Evolutionary conservation across 106 monocot species (phyloP).

Genomic region (Platanthera guangdongensis): DNA sequence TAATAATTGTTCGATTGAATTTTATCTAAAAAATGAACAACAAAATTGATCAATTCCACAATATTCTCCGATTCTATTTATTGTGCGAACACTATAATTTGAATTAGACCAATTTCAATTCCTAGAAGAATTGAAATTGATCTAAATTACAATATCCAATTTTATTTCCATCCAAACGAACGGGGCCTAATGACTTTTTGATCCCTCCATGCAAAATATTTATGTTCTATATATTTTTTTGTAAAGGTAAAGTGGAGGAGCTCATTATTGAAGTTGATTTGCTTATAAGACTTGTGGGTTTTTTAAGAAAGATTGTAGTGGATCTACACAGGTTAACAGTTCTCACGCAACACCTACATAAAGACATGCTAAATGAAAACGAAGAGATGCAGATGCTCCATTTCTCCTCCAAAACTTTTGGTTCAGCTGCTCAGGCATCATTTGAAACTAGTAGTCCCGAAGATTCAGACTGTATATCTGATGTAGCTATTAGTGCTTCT

Average conservation of each 20-base stretch:
- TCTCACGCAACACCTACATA: conserved; percentile 19
- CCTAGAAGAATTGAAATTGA: no score
- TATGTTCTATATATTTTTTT: conserved; percentile 9
- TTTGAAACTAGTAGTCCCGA: conserved; percentile 14
- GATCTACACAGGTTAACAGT: conserved; percentile 36
- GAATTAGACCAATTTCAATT: no score
- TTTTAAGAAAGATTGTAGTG: conserved; percentile 30
- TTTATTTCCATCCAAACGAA: no score
- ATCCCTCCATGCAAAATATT: conserved; percentile 1
- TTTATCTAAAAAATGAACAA: no score
- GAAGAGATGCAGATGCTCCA: conserved; percentile 18
- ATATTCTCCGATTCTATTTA: no score
- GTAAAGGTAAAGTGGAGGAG: conserved; percentile 37
- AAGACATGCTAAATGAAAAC: conserved; percentile 11
- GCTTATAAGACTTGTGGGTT: conserved; percentile 26
- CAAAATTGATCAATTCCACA: no score
- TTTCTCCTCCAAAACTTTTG: conserved; percentile 31
- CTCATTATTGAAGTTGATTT: conserved; percentile 40
- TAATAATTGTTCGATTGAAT: no score
- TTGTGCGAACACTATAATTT: no score
- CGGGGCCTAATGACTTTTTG: not conserved
- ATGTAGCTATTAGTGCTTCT: conserved; percentile 8
- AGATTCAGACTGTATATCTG: not conserved
- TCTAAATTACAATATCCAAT: no score
- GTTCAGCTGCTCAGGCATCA: conserved; percentile 7